Base-by-base conservation (phyloP, 2,329 filamentous ascomycete species). In the Magnaporthiopsis incrustans region DNA sequence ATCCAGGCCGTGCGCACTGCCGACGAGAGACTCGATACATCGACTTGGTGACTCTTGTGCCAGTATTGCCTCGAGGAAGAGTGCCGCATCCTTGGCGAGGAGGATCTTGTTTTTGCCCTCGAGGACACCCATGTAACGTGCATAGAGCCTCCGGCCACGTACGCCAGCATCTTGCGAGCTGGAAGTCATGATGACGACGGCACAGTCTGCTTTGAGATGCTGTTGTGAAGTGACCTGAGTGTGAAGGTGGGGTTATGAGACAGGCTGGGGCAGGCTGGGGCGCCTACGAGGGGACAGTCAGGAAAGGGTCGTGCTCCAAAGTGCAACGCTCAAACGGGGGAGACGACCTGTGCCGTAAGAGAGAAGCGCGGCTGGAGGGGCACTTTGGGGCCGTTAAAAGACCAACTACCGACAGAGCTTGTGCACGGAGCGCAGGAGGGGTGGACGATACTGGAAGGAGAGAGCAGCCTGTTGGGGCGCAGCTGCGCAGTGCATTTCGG, bases 51-150 rank as follows among this genome's bases (percentile, higher is more conserved):
- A 60, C 12, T 66, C 44, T 11, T 72, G 67, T 33, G 10, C 59
- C 10, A 66, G 63, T 5, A 70, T 32, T 10, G 73, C 69, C 53
- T 75, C 73, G 7, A 75, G 66, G 63, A 75, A 75, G 12, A 73
- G 65, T 57, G 69, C 67, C 14, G 70, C 73, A 11, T 71, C 68
- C 5, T 67, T 66, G 3, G 67, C 18, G 12, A 38, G 67, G 7
- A 62, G 66, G 58, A 73, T 63, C 5, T 63, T 60, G 6, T 68
- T 67, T 12, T 69, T 68, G 7, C 72, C 73, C 0, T 64, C 65
- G 2, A 74, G 25, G 26, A 60, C 38, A 27, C 35, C 32, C 58
- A 11, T 60, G 63, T 44, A 64, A 44, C 27, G 63, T 11, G 33
- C 50, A 15, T 50, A 44, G 56, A 64, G 63, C 44, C 12, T 65